Evolutionary conservation across 495 filamentous ascomycete species (phyloP), one percentile per base, ranked within the genome.

Genomic region (Penicillium paradoxum): DNA sequence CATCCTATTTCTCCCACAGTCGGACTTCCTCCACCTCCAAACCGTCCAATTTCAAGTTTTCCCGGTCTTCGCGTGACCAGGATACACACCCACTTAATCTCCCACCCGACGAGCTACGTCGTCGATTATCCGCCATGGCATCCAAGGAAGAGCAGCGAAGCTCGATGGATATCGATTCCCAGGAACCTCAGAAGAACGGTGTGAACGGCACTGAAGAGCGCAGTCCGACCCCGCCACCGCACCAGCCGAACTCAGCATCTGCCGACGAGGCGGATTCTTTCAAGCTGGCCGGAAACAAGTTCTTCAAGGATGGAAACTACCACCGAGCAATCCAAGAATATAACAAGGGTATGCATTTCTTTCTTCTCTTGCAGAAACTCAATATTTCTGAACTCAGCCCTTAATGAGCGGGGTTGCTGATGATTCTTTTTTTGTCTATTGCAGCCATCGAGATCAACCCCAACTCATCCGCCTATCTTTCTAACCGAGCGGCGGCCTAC

Each of bases 261-360:
- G 61, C 74, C 29, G 70, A 87, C 38, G 87, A 96, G 59, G 89
- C 91, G 5, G 93, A 97, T 67, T 79, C 80, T 17, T 95, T 85
- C 79, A 98, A 98, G 74, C 79, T 89, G 58, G 82, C 87, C 22
- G 93, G 93, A 27, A 98, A 98, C 74, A 95, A 91, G 62, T 92
- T 87, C 63, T 98, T 96, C 78, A 97, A 96, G 75, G 85, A 88
- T 51, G 86, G 84, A 60, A 85, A 97, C 57, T 98, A 91, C 65
- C 71, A 74, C 34, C 83, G 84, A 58, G 92, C 95, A 18, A 88
- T 97, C 62, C 81, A 88, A 56, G 89, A 95, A 65, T 98, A 97
- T 66, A 91, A 86, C 45, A 96, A 95, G 81, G 93, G 91, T 96
- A 70, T 55, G 71, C 59, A 30, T 46, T 51, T 39, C n/a, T 36